A percentile compares a stretch with the other conserved stretches of the same genome.
These are phyloP conservation scores for Acorus calamus DNA, from an alignment of 106 monocot species.

Conservation along the genomic window DNA sequence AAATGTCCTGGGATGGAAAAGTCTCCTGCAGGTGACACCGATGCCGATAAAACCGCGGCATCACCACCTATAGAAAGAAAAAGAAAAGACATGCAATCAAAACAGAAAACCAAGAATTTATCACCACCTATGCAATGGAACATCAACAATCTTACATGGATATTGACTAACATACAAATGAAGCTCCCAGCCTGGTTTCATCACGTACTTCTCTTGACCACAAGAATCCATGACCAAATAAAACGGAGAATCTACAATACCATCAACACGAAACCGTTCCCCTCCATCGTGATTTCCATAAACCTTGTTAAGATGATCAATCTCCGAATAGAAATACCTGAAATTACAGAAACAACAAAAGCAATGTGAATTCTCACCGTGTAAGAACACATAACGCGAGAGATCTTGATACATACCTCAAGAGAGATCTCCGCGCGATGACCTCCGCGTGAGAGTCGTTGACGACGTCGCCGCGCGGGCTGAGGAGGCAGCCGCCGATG, in stretches of 20 bases:
- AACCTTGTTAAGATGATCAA: slow-evolving; percentile 14
- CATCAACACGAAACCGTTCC: not conserved
- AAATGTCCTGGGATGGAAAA: too few species aligned
- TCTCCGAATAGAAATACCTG: slow-evolving; percentile 73
- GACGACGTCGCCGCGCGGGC: slow-evolving; percentile 71
- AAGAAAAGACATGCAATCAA: too few species aligned
- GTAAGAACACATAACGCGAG: too few species aligned
- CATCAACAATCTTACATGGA: slow-evolving; percentile 39
- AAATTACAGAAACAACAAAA: too few species aligned
- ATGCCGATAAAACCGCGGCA: too few species aligned
- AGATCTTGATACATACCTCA: slow-evolving; percentile 28
- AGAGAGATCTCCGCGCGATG: slow-evolving; percentile 63
- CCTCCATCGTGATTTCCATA: not conserved
- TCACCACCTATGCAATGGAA: not conserved
- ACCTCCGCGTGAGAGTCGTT: slow-evolving; percentile 95
- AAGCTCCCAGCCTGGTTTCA: slow-evolving; percentile 49
- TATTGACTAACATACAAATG: slow-evolving; percentile 80
- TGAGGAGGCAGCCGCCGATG: slow-evolving; percentile 65
- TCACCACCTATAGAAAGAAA: too few species aligned
- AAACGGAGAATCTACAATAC: slow-evolving; percentile 13
- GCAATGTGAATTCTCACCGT: too few species aligned
- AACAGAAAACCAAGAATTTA: slow-evolving; percentile 15
- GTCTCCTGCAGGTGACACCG: too few species aligned
- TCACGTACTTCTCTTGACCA: slow-evolving; percentile 28
- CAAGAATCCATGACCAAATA: slow-evolving; percentile 12